These are phyloP conservation scores for Phoma sp. DNA, from an alignment of 2,329 filamentous ascomycete genomes.

Conservation along the genomic window DNA sequence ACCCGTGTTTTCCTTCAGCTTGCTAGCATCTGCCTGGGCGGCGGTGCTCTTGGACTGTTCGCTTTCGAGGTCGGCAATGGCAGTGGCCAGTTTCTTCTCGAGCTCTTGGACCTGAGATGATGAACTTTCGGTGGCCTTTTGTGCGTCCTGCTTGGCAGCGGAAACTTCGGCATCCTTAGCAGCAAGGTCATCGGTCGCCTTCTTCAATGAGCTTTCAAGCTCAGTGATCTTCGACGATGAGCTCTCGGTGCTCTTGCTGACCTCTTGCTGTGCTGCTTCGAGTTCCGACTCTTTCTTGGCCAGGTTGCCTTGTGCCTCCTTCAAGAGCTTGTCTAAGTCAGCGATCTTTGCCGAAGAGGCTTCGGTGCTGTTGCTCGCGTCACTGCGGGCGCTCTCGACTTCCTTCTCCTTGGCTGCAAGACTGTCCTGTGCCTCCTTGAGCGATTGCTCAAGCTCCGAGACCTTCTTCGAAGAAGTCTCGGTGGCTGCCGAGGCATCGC, in stretches of 20 bases:
- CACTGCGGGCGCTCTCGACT: constrained; percentile 24
- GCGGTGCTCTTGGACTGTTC: constrained; percentile 17
- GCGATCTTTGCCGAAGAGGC: constrained; percentile 30
- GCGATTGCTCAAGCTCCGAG: constrained; percentile 35
- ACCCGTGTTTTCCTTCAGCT: constrained; percentile 21
- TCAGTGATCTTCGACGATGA: constrained; percentile 31
- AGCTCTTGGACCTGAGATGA: constrained; percentile 23
- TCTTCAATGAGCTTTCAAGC: constrained; percentile 32
- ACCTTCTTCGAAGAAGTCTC: constrained; percentile 24
- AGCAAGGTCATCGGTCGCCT: constrained; percentile 30
- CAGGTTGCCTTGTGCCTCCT: constrained; percentile 26
- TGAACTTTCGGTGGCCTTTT: constrained; percentile 22
- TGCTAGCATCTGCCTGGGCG: constrained; percentile 28
- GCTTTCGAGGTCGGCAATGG: constrained; percentile 12
- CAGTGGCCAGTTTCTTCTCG: constrained; percentile 15
- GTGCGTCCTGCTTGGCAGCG: constrained; percentile 25
- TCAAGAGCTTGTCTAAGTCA: constrained; percentile 33
- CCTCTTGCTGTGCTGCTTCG: constrained; percentile 28
- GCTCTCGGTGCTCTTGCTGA: constrained; percentile 27
- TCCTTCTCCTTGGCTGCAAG: constrained; percentile 34
- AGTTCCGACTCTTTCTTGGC: constrained; percentile 35
- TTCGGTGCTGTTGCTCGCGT: constrained; percentile 27
- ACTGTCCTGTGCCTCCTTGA: constrained; percentile 32
- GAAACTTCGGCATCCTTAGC: constrained; percentile 34
- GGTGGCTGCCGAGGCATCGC: constrained; percentile 21